Conservation (phyloP, 2,329 filamentous ascomycete species). For the Trichoderma pleuroti region DNA sequence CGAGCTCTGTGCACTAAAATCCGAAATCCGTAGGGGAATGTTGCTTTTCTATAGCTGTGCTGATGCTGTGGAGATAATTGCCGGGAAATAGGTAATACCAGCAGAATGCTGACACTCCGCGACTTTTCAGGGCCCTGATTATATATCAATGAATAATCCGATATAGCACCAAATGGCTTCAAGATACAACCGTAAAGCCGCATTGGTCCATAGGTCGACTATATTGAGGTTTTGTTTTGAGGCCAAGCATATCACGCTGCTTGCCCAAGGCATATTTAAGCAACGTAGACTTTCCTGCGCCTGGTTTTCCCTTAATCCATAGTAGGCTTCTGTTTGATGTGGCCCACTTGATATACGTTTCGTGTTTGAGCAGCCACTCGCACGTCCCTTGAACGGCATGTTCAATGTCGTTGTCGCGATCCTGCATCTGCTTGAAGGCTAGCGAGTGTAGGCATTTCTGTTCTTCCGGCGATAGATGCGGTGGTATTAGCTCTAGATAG, state of each 20-base stretch:
- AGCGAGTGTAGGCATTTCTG: slow-evolving; percentile 31
- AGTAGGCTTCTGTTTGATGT: slow-evolving; percentile 25
- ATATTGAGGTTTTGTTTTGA: no score
- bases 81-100: neutral
- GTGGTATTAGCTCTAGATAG: neutral
- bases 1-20: neutral
- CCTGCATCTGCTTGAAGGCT: slow-evolving; percentile 30
- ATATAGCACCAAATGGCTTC: neutral
- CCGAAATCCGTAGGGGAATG: neutral
- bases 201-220: no score
- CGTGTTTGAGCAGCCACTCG: slow-evolving; percentile 32
- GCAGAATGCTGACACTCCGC: neutral
- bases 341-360: slow-evolving; percentile 27
- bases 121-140: neutral
- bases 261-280: slow-evolving; percentile 34
- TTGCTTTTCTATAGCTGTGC: neutral
- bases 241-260: no score
- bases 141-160: neutral
- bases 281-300: slow-evolving; percentile 40
- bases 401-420: slow-evolving; percentile 27
- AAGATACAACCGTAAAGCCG: neutral
- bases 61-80: neutral
- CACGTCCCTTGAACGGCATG: slow-evolving; percentile 29
- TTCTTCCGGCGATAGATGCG: neutral
- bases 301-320: slow-evolving; percentile 41